Percentiles rank a stretch among this genome's conserved stretches.
phyloP scores from a whole-genome alignment of 2,329 filamentous ascomycete species.

The Zalaria sp. region DNA sequence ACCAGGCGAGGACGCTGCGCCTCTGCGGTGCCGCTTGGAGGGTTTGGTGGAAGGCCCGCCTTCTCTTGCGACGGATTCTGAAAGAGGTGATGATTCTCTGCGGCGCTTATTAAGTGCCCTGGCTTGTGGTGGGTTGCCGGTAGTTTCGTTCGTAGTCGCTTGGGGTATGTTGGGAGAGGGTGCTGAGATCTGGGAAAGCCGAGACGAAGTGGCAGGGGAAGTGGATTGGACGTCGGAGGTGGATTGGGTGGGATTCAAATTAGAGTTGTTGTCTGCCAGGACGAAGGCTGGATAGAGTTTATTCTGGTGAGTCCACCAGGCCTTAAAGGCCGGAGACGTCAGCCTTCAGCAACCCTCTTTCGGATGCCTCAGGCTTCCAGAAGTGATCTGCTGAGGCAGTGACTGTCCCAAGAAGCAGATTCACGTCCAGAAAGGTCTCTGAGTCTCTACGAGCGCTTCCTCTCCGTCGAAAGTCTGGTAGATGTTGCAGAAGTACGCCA shows the following conservation, averaged over 20 bases:
- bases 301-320: not conserved
- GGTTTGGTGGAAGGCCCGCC: not conserved
- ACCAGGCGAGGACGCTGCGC: not conserved
- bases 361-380: not conserved
- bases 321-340: not conserved
- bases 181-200: not conserved
- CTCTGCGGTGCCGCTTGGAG: not conserved
- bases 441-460: not conserved
- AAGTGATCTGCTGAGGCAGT: not conserved
- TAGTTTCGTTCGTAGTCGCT: no score
- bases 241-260: not conserved
- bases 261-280: not conserved
- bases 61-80: not conserved
- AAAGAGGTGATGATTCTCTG: not conserved
- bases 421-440: not conserved
- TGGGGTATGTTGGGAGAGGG: not conserved
- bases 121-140: no score
- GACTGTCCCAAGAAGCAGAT: not conserved
- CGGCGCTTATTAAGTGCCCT: not conserved
- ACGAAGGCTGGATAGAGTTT: not conserved
- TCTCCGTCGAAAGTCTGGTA: not conserved
- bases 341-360: not conserved
- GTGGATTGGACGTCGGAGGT: not conserved
- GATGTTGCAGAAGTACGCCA: not conserved
- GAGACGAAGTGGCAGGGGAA: not conserved